Evolutionary conservation across 306 rosid species (phyloP), one percentile per base, ranked within the genome.

Genomic region (Fagus sylvatica): DNA sequence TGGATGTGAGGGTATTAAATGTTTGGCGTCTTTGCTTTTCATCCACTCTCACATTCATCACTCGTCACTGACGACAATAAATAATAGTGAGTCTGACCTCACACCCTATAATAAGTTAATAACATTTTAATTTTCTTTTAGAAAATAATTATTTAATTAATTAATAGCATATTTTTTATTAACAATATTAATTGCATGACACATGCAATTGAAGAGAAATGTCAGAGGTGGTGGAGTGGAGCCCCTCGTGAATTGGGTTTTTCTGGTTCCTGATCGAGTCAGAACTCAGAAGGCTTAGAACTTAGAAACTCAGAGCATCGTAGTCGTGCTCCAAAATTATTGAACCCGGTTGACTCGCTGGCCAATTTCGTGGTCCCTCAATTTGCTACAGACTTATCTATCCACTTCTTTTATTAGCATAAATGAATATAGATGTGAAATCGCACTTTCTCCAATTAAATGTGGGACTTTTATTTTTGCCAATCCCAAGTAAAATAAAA

Each of bases 181-280:
- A 49, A 22, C 66, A 41, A 68, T 46, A 66, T 72, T 61, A 76
- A 19, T 72, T 32, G 49, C 12, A 37, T 69, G 8, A 46, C 51
- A 2, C 51, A 13, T 69, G 40, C 17, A 37, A 61, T 70, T 16
- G 48, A 48, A 76, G 32, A 41, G 59, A 76, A 65, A 19, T 68
- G 90, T 84, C 85, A 82, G 87, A 72, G 74, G 66, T 57, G 79
- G 64, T 22, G 28, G 28, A 22, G 28, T 42, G 48, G 48, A 46
- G 32, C 4, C 85, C 88, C 86, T 90, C 91, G 91, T 86, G 86
- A 86, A 88, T 88, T 86, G 91, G 56, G 76, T 12, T 48, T 78
- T 36, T n/a, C 30, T 3, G 51, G 8, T 10, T 13, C 10, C 10
- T 43, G 51, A 43, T 43, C 0, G 51, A 10, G 51, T 15, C 51